phyloP scores from a whole-genome alignment of 148 eudicot genomes.

The Persicaria tinctoria region DNA sequence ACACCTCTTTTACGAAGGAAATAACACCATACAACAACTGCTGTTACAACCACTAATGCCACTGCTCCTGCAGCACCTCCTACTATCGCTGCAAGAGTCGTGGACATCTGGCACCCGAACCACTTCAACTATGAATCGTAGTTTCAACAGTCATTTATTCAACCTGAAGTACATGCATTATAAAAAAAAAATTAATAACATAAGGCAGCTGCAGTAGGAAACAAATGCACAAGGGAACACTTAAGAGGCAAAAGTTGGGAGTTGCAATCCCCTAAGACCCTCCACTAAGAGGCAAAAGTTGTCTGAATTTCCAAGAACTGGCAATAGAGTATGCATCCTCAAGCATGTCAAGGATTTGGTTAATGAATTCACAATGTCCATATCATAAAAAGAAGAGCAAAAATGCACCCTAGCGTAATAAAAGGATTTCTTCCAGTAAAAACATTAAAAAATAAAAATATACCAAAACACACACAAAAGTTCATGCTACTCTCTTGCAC shows the following conservation, averaged over 20 bases:
- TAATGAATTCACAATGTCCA: background rate
- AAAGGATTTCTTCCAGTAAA: background rate
- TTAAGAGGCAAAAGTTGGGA: background rate
- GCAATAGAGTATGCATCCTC: too few species aligned
- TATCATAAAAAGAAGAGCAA: background rate
- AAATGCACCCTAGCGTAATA: background rate
- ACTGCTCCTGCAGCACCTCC: constrained; percentile 99
- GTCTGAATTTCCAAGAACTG: background rate
- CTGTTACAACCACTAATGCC: constrained; percentile 55
- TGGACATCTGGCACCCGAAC: constrained; percentile 70
- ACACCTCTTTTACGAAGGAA: constrained; percentile 35
- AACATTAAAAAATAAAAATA: background rate
- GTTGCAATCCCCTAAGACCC: background rate
- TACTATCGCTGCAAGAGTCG: constrained; percentile 75
- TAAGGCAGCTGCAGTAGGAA: background rate
- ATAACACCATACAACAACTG: constrained; percentile 57
- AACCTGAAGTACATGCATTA: constrained; percentile 29
- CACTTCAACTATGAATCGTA: constrained; percentile 36
- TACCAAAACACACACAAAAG: background rate
- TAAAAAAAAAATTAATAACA: background rate
- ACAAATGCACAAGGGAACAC: background rate
- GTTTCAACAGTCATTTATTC: constrained; percentile 29
- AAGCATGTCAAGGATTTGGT: background rate
- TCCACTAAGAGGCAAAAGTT: background rate
- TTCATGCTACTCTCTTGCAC: background rate